Base-by-base conservation (phyloP, 2,329 filamentous ascomycete species). In the Aspergillus fumigatus region DNA sequence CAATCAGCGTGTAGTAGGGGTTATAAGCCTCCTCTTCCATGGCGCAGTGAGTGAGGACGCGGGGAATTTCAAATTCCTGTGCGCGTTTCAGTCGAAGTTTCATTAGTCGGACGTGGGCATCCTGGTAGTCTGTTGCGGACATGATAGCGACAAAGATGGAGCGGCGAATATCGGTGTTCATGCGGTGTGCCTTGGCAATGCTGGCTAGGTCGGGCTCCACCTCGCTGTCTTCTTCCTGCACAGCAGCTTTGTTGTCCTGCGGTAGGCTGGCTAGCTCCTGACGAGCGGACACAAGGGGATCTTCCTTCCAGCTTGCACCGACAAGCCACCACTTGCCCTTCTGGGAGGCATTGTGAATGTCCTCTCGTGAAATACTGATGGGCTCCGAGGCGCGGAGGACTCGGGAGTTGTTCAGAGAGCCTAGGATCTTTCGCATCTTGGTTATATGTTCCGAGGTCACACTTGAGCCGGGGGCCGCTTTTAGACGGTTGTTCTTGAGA, bases 271-370 rank as follows among this genome's bases (percentile, higher is more conserved):
- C 61, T 19, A 74, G 59, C 53, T 74, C 71, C 53, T 71, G 65
- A 19, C 69, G 67, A 4, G 71, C 71, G 29, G 68, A 64, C 14
- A 72, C 67, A 1, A 78, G 69, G 19, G 72, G 70, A 47, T 76
- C 70, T 55, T 77, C 74, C 43, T 78, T 79, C 84, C 93, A 97
- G 73, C 92, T 96, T n/a, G 94, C 93, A 52, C 94, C 94, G 4
- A 97, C 90, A 21, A 97, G 84, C 94, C 94, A 99, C 94, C 94
- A 99, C 77, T 96, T 97, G 0, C 94, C 94, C 69, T 88, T 89
- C 70, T 89, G 93, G 43, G 93, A 89, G 0, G 88, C 88, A 59
- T 92, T 85, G 60, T 86, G 86, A 52, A 99, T 90, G 67, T 99
- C 94, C 40, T 83, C 80, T 3, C 97, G 80, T 10, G 89, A 86